These are phyloP conservation scores for Globisporangium middletonii DNA, from an alignment of 352 stramenopile genomes.

Conservation along the genomic window DNA sequence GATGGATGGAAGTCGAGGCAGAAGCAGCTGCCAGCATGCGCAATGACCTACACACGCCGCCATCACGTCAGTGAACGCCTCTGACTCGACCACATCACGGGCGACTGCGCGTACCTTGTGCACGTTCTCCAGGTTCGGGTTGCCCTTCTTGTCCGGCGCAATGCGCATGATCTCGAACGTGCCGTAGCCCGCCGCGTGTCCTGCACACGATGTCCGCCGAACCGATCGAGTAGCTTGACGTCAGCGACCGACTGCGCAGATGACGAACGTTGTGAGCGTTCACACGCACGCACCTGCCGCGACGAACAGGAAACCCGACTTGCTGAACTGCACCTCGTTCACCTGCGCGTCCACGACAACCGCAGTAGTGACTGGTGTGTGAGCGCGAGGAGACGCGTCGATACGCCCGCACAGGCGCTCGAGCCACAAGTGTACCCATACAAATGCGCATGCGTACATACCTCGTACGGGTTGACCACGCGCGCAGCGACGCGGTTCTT, in stretches of 20 bases:
- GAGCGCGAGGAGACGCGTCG: not conserved
- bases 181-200: constrained; percentile 63
- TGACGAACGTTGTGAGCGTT: too few species aligned
- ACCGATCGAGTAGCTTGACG: too few species aligned
- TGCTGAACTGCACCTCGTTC: constrained; percentile 82
- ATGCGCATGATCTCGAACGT: constrained; percentile 85
- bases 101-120: constrained; percentile 47
- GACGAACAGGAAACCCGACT: constrained; percentile 72
- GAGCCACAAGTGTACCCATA: not conserved
- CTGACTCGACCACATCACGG: not conserved
- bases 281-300: constrained; percentile 29
- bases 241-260: too few species aligned
- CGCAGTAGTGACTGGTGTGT: not conserved
- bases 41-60: constrained; percentile 33
- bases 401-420: not conserved
- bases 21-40: constrained; percentile 78
- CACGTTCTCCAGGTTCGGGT: constrained; percentile 76
- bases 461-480: constrained; percentile 79
- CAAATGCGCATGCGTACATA: constrained; percentile 1
- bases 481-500: constrained; percentile 74
- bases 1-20: constrained; percentile 74
- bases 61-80: not conserved
- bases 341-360: constrained; percentile 16
- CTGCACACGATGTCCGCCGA: constrained; percentile 8
- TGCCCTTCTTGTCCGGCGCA: constrained; percentile 67